A percentile compares a stretch with the other conserved stretches of the same genome.
Evolutionary conservation across 2,329 filamentous ascomycete genomes (phyloP).

Genomic region (Penicillium sclerotiorum): DNA sequence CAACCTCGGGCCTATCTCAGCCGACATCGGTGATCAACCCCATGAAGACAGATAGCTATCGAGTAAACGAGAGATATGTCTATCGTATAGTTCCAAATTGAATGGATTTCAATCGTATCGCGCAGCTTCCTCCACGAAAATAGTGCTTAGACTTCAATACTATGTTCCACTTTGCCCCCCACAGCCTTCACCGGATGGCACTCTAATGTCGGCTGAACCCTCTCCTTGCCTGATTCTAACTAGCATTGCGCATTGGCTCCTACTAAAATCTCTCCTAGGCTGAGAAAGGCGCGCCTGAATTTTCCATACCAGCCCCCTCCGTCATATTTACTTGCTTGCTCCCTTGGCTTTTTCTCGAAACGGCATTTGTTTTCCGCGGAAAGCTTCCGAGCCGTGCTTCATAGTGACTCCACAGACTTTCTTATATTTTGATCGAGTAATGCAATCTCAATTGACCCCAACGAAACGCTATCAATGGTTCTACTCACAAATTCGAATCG

Average conservation of each 20-base stretch:
- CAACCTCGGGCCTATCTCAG: not conserved
- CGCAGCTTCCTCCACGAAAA: not conserved
- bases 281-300: not conserved
- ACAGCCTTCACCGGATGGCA: not conserved
- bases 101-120: not conserved
- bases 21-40: slow-evolving; percentile 7
- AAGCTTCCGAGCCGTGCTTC: not conserved
- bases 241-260: not conserved
- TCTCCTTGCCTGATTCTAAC: not conserved
- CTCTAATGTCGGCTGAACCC: not conserved
- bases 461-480: not conserved
- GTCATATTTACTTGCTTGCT: not conserved
- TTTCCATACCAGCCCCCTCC: not conserved
- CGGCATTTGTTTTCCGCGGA: not conserved
- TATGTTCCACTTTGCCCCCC: too few species aligned
- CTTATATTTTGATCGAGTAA: slow-evolving; percentile 17
- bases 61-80: slow-evolving; percentile 1
- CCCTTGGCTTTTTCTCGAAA: not conserved
- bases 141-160: not conserved
- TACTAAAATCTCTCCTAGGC: not conserved
- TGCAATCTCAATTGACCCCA: not conserved
- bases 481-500: slow-evolving; percentile 1
- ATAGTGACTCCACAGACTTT: not conserved
- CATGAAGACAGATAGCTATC: not conserved
- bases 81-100: not conserved